Base-by-base conservation (phyloP, 2,329 filamentous ascomycete genomes). In the Penicillium sp. region DNA sequence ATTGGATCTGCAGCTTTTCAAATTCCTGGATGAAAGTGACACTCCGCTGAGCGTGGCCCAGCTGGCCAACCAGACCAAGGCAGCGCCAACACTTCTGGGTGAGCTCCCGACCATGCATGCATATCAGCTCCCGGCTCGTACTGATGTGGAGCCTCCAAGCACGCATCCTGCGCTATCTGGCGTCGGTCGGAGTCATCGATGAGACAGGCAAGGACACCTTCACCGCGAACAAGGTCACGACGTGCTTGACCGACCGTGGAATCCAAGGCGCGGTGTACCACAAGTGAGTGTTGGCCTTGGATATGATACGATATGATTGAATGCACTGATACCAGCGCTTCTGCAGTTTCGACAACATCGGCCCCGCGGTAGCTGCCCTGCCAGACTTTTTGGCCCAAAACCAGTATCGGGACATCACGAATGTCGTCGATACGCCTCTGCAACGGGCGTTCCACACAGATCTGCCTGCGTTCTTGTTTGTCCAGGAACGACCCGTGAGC, bases 141-240 rank as follows among this genome's bases (percentile, higher is more conserved):
- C 19, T 40, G 19, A 19, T 20, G 17, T 13, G n/a, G 15, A 15
- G n/a, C n/a, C n/a, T n/a, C n/a, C 23, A 28, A 49, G 50, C 33
- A 4, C 50, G 48, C 13, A 18, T 60, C 23, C 37, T 59, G 4
- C 53, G 57, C n/a, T 58, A 57, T 26, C 33, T 59, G 7, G 50
- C 54, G 13, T 58, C 56, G 1, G 29, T 45, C 4, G 40, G 46
- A 5, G 38, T 35, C 4, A 33, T 53, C 5, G 35, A 36, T 8
- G 49, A 54, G 29, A 45, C 43, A 0, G 35, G 27, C 3, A 38
- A 45, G 27, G 43, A 53, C 21, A 23, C 32, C 2, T 58, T 52
- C 37, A 39, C 33, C 7, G 50, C 51, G 7, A 58, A 47, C 20
- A 52, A 46, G 14, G 26, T 47, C 14, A 58, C 55, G 9, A 43